These are phyloP conservation scores for Pleurotus pulmonarius DNA, from an alignment of 768 basidiomycete genomes.

Conservation along the genomic window DNA sequence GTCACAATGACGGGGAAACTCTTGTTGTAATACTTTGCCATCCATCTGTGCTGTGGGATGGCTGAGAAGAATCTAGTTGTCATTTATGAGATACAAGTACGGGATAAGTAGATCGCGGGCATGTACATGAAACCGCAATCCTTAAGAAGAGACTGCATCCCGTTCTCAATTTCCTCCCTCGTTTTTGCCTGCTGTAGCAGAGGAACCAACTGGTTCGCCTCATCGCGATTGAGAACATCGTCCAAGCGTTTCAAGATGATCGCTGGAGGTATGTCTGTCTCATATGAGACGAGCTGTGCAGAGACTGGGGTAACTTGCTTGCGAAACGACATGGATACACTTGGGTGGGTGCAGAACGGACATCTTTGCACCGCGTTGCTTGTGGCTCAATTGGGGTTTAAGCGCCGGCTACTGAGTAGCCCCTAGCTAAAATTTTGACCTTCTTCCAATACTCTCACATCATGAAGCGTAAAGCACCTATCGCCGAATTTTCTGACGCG, in stretches of 20 bases:
- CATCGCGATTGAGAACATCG: conserved; percentile 34
- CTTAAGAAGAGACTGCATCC: conserved; percentile 25
- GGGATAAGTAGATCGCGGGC: background rate
- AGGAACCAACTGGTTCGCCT: conserved; percentile 21
- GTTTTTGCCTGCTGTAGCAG: conserved; percentile 21
- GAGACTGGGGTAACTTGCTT: conserved; percentile 26
- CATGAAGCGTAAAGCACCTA: conserved; percentile 3
- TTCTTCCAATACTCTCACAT: background rate
- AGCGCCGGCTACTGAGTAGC: background rate
- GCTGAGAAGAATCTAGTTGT: conserved; percentile 37
- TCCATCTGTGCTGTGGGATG: conserved; percentile 30
- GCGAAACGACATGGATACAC: background rate
- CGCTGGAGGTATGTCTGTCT: conserved; percentile 32
- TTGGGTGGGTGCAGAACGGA: no score
- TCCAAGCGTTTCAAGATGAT: conserved; percentile 45
- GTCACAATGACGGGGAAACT: conserved; percentile 27
- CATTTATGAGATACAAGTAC: background rate
- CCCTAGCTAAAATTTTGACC: background rate
- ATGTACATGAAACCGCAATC: conserved; percentile 44
- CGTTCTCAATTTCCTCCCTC: conserved; percentile 32
- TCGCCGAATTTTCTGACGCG: background rate
- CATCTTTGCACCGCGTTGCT: background rate
- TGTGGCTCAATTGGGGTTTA: no score
- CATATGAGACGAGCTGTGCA: conserved; percentile 38
- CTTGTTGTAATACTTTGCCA: conserved; percentile 24